These are phyloP conservation scores for Mallotus japonicus DNA, from an alignment of 441 rosid species.

Conservation along the genomic window DNA sequence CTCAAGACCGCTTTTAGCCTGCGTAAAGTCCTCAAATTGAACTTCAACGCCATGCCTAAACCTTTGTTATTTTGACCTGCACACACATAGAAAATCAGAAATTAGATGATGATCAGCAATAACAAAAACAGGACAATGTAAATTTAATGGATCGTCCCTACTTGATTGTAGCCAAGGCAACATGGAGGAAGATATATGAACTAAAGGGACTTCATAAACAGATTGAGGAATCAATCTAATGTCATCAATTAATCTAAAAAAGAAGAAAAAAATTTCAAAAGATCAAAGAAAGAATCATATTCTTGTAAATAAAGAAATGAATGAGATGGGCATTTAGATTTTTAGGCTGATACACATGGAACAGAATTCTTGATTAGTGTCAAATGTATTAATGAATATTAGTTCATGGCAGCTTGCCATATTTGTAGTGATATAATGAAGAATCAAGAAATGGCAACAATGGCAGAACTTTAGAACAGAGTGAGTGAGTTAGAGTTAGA, in stretches of 20 bases:
- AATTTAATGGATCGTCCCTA: not conserved
- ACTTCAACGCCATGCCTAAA: conserved; percentile 30
- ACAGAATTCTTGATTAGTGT: too few relatives aligned
- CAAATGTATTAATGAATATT: too few relatives aligned
- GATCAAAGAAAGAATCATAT: not conserved
- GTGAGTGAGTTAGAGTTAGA: too few relatives aligned
- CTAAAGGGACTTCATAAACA: too few relatives aligned
- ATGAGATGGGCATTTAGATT: not conserved
- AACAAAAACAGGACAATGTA: too few relatives aligned
- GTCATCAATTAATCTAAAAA: too few relatives aligned
- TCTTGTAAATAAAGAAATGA: not conserved
- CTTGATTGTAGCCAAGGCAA: not conserved
- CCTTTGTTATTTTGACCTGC: not conserved
- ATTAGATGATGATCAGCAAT: too few relatives aligned
- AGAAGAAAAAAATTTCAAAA: too few relatives aligned
- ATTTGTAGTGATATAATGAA: too few relatives aligned
- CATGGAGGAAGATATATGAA: not conserved
- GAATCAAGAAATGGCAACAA: not conserved
- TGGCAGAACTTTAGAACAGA: conserved; percentile 2
- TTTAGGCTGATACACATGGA: not conserved
- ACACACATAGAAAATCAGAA: too few relatives aligned
- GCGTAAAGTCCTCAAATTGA: conserved; percentile 22
- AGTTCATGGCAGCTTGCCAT: too few relatives aligned
- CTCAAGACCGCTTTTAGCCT: conserved; percentile 23
- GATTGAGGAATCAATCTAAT: too few relatives aligned